These are phyloP conservation scores for Cardiospermum halicacabum DNA, from an alignment of 345 rosid species.

Conservation along the genomic window DNA sequence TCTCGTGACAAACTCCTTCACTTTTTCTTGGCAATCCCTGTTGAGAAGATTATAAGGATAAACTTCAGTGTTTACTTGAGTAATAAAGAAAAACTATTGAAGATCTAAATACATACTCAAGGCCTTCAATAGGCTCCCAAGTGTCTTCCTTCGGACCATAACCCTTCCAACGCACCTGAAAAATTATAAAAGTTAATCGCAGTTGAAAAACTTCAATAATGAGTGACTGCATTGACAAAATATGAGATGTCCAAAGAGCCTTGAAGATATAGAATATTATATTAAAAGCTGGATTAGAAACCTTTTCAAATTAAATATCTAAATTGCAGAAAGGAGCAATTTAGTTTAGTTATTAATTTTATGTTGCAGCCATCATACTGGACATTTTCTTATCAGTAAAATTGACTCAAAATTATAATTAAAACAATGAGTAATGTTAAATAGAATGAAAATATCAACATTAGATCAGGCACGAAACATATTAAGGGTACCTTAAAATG, in stretches of 20 bases:
- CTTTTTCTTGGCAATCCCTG: slow-evolving; percentile 25
- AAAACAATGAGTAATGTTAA: too few species aligned
- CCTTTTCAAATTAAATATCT: not conserved
- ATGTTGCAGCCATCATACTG: too few species aligned
- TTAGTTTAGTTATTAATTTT: too few species aligned
- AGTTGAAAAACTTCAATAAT: not conserved
- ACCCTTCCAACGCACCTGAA: slow-evolving; percentile 34
- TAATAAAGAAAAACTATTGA: not conserved
- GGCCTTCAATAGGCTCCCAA: slow-evolving; percentile 37
- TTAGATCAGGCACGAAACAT: too few species aligned
- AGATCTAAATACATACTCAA: slow-evolving; percentile 15
- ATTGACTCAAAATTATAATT: too few species aligned
- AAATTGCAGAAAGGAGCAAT: too few species aligned
- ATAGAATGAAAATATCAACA: too few species aligned
- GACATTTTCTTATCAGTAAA: too few species aligned
- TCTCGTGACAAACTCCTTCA: slow-evolving; percentile 29
- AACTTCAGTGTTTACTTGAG: not conserved
- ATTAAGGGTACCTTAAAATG: slow-evolving; percentile 18
- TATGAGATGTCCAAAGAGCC: not conserved
- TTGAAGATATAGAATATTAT: not conserved
- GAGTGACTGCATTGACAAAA: not conserved
- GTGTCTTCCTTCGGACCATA: slow-evolving; percentile 32
- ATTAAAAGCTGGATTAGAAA: too few species aligned
- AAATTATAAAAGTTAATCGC: not conserved
- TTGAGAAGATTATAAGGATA: not conserved